phyloP scores from a whole-genome alignment of 306 rosid species.

The Cucurbita ficifolia region DNA sequence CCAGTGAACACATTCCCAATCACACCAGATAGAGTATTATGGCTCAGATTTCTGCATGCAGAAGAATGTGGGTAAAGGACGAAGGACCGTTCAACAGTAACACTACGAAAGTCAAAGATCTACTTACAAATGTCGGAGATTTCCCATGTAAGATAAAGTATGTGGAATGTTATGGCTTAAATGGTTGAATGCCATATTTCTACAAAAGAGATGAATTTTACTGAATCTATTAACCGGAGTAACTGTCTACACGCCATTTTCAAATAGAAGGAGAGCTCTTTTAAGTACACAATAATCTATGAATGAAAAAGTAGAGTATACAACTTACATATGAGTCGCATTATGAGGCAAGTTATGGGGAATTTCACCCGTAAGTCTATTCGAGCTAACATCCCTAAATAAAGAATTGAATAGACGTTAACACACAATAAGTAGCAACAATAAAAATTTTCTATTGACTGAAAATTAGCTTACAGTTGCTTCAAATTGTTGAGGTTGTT shows the following conservation, averaged over 20 bases:
- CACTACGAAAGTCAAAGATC: background rate
- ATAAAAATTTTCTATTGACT: background rate
- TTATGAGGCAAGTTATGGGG: slow-evolving; percentile 59
- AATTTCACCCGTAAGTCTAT: slow-evolving; percentile 55
- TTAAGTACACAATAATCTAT: background rate
- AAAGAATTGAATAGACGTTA: background rate
- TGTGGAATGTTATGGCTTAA: slow-evolving; percentile 47
- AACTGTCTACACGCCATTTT: background rate
- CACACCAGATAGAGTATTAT: slow-evolving; percentile 63
- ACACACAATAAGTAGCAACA: background rate
- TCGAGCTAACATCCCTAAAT: slow-evolving; percentile 70
- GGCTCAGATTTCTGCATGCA: slow-evolving; percentile 78
- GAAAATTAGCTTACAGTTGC: slow-evolving; percentile 36
- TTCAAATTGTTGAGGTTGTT: slow-evolving; percentile 45
- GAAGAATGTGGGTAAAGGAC: slow-evolving; percentile 9
- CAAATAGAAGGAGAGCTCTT: background rate
- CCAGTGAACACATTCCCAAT: slow-evolving; percentile 71
- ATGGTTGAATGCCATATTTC: slow-evolving; percentile 73
- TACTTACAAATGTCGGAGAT: slow-evolving; percentile 66
- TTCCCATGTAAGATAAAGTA: slow-evolving; percentile 17
- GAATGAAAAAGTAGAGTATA: background rate
- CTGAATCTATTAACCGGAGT: background rate
- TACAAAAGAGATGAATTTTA: slow-evolving; percentile 17
- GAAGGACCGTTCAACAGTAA: background rate
- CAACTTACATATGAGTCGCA: slow-evolving; percentile 74